These are phyloP conservation scores for Pholiota adiposa DNA, from an alignment of 1,284 basidiomycete species.

Conservation along the genomic window DNA sequence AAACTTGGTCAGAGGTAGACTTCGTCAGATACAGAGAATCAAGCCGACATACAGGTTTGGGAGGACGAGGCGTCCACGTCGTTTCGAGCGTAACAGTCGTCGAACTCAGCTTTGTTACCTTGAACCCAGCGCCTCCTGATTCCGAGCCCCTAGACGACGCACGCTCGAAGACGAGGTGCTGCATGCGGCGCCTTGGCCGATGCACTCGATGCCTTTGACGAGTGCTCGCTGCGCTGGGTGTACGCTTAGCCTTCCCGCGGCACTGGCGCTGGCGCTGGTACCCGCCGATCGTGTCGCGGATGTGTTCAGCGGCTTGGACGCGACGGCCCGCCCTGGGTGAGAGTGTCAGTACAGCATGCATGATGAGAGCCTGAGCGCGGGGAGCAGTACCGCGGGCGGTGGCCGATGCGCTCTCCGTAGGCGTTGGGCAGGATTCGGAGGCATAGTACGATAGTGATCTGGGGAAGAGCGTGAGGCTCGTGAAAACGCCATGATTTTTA, in stretches of 20 bases:
- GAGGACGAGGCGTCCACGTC: constrained; percentile 21
- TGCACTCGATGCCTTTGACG: constrained; percentile 20
- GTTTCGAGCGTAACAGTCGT: constrained; percentile 27
- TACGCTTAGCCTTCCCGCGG: constrained; percentile 14
- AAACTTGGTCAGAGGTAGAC: not conserved
- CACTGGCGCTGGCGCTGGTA: not conserved
- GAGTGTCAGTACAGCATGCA: not conserved
- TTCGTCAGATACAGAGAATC: not conserved
- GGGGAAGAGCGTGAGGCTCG: constrained; percentile 9
- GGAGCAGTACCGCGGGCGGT: constrained; percentile 10
- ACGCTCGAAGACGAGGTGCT: constrained; percentile 1
- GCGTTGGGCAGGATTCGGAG: constrained; percentile 6
- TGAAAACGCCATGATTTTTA: constrained; percentile 12
- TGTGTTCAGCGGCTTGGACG: constrained; percentile 27
- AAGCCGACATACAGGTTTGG: constrained; percentile 11
- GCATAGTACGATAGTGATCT: not conserved
- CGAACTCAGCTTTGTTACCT: constrained; percentile 29
- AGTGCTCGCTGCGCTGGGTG: constrained; percentile 22
- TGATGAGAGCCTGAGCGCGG: constrained; percentile 21
- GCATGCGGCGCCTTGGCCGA: constrained; percentile 5
- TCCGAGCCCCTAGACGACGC: constrained; percentile 15
- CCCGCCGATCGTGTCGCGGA: constrained; percentile 9
- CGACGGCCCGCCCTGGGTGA: constrained; percentile 30
- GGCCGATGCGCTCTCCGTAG: constrained; percentile 16
- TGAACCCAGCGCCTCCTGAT: constrained; percentile 17